phyloP scores from a whole-genome alignment of 179 eudicot genomes.

The Drosera spatulata region DNA sequence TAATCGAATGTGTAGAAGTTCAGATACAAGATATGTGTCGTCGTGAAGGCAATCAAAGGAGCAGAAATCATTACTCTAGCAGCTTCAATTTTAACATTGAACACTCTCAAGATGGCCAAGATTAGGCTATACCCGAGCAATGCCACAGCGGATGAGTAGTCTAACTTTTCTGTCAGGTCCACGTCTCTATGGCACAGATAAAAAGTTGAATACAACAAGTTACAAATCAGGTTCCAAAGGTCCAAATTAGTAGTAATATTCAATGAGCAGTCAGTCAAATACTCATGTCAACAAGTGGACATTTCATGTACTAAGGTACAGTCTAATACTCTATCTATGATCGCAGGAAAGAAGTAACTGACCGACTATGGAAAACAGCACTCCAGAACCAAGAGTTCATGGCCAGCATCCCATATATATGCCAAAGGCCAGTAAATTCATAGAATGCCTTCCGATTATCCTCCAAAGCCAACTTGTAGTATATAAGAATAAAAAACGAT shows the following conservation, averaged over 20 bases:
- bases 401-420: constrained; percentile 60
- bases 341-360: constrained; percentile 9
- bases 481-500: constrained; percentile 55
- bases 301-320: too few relatives aligned
- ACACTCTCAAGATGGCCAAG: constrained; percentile 51
- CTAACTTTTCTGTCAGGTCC: constrained; percentile 66
- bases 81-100: constrained; percentile 51
- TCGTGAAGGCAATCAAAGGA: constrained; percentile 57
- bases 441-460: constrained; percentile 48
- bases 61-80: constrained; percentile 74
- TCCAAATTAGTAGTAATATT: too few relatives aligned
- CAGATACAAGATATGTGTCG: constrained; percentile 62
- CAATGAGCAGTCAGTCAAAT: too few relatives aligned
- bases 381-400: constrained; percentile 94
- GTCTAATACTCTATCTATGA: too few relatives aligned
- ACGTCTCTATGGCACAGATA: constrained; percentile 38
- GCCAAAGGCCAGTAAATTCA: constrained; percentile 58
- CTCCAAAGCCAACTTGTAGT: constrained; percentile 60
- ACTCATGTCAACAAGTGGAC: too few relatives aligned
- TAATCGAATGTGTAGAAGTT: constrained; percentile 62
- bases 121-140: constrained; percentile 62
- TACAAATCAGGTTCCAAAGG: too few relatives aligned
- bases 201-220: background rate
- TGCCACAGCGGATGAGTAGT: constrained; percentile 60
- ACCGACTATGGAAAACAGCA: constrained; percentile 79